Evolutionary conservation across 2,329 filamentous ascomycete genomes (phyloP).

Genomic region (Aspergillus awamori): DNA sequence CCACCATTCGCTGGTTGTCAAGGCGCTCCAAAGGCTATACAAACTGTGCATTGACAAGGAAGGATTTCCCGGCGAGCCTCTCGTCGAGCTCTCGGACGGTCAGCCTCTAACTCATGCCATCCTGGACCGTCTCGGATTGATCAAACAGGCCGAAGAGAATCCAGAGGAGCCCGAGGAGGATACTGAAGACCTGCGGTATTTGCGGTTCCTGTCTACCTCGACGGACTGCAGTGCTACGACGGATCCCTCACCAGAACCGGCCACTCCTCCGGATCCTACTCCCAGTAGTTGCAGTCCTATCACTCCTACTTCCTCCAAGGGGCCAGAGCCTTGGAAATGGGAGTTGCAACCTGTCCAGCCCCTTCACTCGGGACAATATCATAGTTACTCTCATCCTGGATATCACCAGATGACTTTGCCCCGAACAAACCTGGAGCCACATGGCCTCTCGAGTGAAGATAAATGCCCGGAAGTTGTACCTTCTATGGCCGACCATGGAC

Average conservation of each 20-base stretch:
- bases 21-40: constrained; percentile 47
- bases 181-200: constrained; percentile 40
- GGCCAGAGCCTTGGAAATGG: constrained; percentile 31
- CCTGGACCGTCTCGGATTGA: constrained; percentile 45
- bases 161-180: constrained; percentile 40
- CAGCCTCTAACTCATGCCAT: constrained; percentile 48
- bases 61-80: constrained; percentile 47
- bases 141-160: constrained; percentile 47
- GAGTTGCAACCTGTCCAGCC: constrained; percentile 28
- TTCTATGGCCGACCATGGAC: constrained; percentile 19
- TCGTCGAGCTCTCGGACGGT: constrained; percentile 43
- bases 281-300: constrained; percentile 27
- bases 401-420: constrained; percentile 28
- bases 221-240: constrained; percentile 42
- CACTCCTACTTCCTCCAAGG: constrained; percentile 21
- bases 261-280: constrained; percentile 37
- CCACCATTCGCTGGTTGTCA: constrained; percentile 47
- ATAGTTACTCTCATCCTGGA: constrained; percentile 25
- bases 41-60: constrained; percentile 47
- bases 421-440: constrained; percentile 21
- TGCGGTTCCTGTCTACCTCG: constrained; percentile 39
- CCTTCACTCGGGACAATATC: constrained; percentile 20
- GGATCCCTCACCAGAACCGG: constrained; percentile 43
- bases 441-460: constrained; percentile 17
- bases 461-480: constrained; percentile 18